Base-by-base conservation (phyloP, 73 alveolate genomes). In the Breviolum minutum region DNA sequence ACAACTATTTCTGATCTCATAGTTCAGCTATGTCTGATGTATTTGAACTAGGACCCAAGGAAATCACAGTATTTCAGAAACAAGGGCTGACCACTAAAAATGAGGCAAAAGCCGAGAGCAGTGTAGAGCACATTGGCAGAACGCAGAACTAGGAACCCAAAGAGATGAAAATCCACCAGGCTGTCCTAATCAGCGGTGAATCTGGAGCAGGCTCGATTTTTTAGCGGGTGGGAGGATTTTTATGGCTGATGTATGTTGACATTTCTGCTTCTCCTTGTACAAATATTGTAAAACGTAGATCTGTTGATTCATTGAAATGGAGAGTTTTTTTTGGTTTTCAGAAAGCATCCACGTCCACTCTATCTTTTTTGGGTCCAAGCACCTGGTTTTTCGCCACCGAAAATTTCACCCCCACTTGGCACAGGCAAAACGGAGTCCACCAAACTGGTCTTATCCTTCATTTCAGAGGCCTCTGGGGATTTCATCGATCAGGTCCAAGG, bases 131-230 rank as follows among this genome's bases (percentile, higher is more conserved):
- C 4, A 26, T 77, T 77, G 19, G 27, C 14, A 63, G 30, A n/a
- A 22, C 19, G 81, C 12, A 30, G 26, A 20, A 17, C 19, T 71
- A 27, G 19, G 63, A 22, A n/a, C 16, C 63, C 24, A 27, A 27
- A 16, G 86, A 6, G n/a, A 77, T 77, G 22, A 8, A 17, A 17
- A 30, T 77, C 7, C 64, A 12, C 64, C 79, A 92, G 98, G 98
- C 98, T 74, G 98, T 92, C 79, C 98, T 92, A 19, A 92, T 92
- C 98, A 92, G 98, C 61, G 98, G 98, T 60, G 98, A 92, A 66
- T 92, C 98, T 24, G 98, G 98, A 5, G 98, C 98, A 92, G 98
- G n/a, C n/a, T n/a, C n/a, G n/a, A n/a, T n/a, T n/a, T n/a, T n/a
- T n/a, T n/a, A n/a, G n/a, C n/a, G n/a, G n/a, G n/a, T n/a, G n/a